phyloP scores from a whole-genome alignment of 345 rosid genomes.

The Populus euphratica region DNA sequence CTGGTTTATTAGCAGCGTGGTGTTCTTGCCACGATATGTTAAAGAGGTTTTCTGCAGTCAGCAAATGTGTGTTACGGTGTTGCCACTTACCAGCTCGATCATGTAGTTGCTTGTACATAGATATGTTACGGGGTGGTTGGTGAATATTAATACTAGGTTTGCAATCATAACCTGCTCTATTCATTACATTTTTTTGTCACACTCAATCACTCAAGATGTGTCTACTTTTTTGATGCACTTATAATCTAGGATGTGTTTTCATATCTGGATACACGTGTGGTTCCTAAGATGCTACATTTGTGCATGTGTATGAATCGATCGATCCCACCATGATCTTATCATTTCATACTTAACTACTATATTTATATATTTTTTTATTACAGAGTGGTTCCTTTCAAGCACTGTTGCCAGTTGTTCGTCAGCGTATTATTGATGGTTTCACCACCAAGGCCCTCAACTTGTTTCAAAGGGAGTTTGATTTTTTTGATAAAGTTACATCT shows the following conservation, averaged over 20 bases:
- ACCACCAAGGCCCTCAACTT: constrained; percentile 67
- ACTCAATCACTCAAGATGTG: background rate
- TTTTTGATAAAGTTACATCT: constrained; percentile 92
- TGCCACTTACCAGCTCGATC: no score
- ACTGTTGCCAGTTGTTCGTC: constrained; percentile 71
- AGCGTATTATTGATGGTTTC: constrained; percentile 83
- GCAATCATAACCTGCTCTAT: background rate
- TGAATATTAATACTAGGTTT: background rate
- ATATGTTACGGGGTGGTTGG: background rate
- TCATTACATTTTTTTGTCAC: background rate
- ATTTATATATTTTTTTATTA: constrained; percentile 23
- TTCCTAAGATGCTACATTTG: background rate
- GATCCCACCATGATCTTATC: background rate
- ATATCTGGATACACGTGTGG: background rate
- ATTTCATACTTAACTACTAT: constrained; percentile 9
- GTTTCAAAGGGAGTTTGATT: constrained; percentile 84
- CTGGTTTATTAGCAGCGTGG: background rate
- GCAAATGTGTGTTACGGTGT: background rate
- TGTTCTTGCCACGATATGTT: background rate
- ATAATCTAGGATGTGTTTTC: background rate
- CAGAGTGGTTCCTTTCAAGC: constrained; percentile 81
- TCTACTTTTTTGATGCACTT: background rate
- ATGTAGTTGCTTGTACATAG: background rate
- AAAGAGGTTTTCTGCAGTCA: background rate
- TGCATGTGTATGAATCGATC: background rate